Conservation (phyloP, 1,284 basidiomycete genomes). For the Boletus semigastroideus region DNA sequence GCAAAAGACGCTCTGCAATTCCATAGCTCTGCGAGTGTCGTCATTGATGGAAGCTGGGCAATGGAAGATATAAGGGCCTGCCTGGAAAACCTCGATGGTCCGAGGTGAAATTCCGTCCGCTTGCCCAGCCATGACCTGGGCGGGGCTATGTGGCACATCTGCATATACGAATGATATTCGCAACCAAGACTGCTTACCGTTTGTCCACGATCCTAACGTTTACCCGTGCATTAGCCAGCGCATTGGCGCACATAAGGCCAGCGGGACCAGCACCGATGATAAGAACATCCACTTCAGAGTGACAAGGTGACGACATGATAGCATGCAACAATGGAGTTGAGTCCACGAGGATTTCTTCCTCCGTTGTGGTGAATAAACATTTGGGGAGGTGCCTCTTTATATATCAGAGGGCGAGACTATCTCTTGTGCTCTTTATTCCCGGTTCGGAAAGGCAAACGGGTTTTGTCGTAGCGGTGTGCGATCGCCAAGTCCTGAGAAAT, state of each 20-base stretch:
- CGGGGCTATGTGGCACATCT: conserved; percentile 14
- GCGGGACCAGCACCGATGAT: conserved; percentile 59
- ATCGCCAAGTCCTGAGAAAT: not conserved
- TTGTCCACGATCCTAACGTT: conserved; percentile 48
- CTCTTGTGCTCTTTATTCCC: not conserved
- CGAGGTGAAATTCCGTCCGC: conserved; percentile 78
- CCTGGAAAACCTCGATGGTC: conserved; percentile 77
- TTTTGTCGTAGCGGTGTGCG: no score
- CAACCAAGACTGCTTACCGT: conserved; percentile 1
- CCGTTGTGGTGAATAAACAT: not conserved
- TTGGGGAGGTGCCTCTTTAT: not conserved
- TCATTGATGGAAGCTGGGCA: not conserved
- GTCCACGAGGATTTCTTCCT: not conserved
- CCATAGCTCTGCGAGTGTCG: conserved; percentile 59
- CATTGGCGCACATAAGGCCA: conserved; percentile 63
- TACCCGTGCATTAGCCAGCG: conserved; percentile 56
- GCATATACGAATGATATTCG: not conserved
- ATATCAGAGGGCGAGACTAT: not conserved
- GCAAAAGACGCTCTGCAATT: conserved; percentile 59
- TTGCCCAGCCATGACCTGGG: conserved; percentile 59
- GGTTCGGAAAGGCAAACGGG: not conserved
- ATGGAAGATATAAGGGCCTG: conserved; percentile 19
- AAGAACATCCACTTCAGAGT: conserved; percentile 51
- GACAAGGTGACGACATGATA: conserved; percentile 10
- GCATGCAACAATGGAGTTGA: not conserved